Base-by-base conservation (phyloP, 805 yeast species). In the Phaffomyces thermotolerans region DNA sequence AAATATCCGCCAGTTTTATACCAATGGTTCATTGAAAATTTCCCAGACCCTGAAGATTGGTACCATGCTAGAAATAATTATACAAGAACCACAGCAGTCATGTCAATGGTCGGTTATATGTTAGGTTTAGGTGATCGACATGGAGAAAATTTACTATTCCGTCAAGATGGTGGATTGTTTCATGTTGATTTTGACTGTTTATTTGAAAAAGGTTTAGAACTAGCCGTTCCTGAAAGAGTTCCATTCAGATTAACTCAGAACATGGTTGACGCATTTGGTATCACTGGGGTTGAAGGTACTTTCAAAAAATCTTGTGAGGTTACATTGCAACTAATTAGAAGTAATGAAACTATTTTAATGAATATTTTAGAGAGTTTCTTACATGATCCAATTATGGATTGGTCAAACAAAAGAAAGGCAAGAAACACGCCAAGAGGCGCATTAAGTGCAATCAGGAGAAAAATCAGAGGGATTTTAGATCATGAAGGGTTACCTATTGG, bases 131-230 rank as follows among this genome's bases (percentile, higher is more conserved):
- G 99, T 22, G 99, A 93, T 63, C 72, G 99, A 34, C 99, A 93
- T 59, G 84, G 96, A 52, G 99, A 93, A 57, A 93, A 93, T 57
- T 78, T 93, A 18, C 64, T 93, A 43, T 67, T 91, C 33, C 75
- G 81, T 53, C 81, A 82, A 48, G 75, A 81, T 4, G 99, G 99
- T 1, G 79, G 78, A 8, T 78, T 88, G 0, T 64, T 93, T 48
- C 99, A 93, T 61, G 97, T 93, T 43, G 99, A 95, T 64, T 93
- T 93, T 62, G 98, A 95, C 59, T 91, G 98, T 66, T 68, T 93
- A 35, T 93, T 95, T 57, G 98, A 91, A 45, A 93, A 91, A 59
- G 81, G 75, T 36, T 64, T 63, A 37, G 86, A 85, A 22, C 65
- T 81, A 25, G 80, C 81, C 3, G 81, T 84, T 6, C 99, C 99